phyloP scores from a whole-genome alignment of 352 stramenopile genomes.

The Phytopythium helicoides region DNA sequence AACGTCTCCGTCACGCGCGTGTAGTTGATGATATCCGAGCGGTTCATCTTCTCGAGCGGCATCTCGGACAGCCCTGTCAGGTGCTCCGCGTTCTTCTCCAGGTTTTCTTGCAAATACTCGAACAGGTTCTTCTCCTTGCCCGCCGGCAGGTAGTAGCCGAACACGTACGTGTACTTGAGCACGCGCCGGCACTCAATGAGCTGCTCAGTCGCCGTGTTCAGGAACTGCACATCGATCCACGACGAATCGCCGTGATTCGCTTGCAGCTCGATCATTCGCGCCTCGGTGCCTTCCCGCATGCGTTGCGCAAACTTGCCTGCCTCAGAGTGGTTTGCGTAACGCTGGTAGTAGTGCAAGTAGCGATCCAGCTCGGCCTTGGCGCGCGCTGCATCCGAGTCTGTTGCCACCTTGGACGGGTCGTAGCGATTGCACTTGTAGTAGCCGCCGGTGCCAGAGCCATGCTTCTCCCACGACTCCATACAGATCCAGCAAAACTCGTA shows the following conservation, averaged over 20 bases:
- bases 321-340: slow-evolving; percentile 96
- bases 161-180: slow-evolving; percentile 98
- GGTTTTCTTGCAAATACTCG: slow-evolving; percentile 92
- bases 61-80: slow-evolving; percentile 90
- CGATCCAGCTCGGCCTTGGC: slow-evolving; percentile 97
- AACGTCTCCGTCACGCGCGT: slow-evolving; percentile 93
- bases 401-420: slow-evolving; percentile 53
- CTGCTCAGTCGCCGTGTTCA: slow-evolving; percentile 95
- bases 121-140: slow-evolving; percentile 93
- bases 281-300: slow-evolving; percentile 94
- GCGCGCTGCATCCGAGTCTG: slow-evolving; percentile 85
- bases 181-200: slow-evolving; percentile 98
- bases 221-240: slow-evolving; percentile 99
- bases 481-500: slow-evolving; percentile 99
- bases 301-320: slow-evolving; percentile 97
- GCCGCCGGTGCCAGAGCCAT: slow-evolving; percentile 95
- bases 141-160: slow-evolving; percentile 92
- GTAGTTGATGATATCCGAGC: slow-evolving; percentile 94
- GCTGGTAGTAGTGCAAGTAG: slow-evolving; percentile 99
- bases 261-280: slow-evolving; percentile 95
- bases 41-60: slow-evolving; percentile 91
- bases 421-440: slow-evolving; percentile 99
- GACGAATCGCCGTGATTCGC: slow-evolving; percentile 87
- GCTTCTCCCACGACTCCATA: slow-evolving; percentile 95
- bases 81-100: slow-evolving; percentile 94